phyloP scores from a whole-genome alignment of 768 basidiomycete genomes.

The Boletellus ananas region DNA sequence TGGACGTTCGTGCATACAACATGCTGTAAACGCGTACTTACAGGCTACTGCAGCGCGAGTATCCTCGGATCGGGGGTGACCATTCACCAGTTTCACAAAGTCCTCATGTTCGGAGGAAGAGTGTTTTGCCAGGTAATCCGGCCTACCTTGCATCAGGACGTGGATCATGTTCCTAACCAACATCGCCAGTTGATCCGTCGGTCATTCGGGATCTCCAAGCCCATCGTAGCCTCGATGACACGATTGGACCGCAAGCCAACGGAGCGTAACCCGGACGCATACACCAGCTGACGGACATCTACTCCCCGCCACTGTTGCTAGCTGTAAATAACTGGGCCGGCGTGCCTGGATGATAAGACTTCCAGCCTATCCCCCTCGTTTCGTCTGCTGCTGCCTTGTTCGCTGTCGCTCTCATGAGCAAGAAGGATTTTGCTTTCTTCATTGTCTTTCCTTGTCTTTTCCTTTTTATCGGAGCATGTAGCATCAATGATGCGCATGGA shows the following conservation, averaged over 20 bases:
- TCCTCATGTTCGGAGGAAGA: conserved; percentile 90
- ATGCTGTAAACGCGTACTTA: conserved; percentile 18
- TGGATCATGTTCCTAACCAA: conserved; percentile 13
- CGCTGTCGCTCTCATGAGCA: conserved; percentile 12
- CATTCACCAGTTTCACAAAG: conserved; percentile 55
- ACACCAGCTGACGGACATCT: conserved; percentile 17
- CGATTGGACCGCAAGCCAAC: conserved; percentile 30
- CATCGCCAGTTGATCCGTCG: conserved; percentile 71
- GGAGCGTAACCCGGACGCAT: conserved; percentile 20
- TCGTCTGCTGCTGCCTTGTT: conserved; percentile 16
- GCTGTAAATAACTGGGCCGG: conserved; percentile 23
- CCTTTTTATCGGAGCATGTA: conserved; percentile 21
- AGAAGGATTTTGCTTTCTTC: conserved; percentile 12
- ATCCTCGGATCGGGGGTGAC: conserved; percentile 63
- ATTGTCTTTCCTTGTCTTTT: conserved; percentile 6
- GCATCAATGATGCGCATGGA: conserved; percentile 25
- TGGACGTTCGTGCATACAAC: conserved; percentile 59
- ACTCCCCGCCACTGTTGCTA: conserved; percentile 14
- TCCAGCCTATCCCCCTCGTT: conserved; percentile 19
- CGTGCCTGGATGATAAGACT: conserved; percentile 21
- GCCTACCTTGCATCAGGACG: conserved; percentile 6
- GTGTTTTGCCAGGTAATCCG: conserved; percentile 78
- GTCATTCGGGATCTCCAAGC: conserved; percentile 86
- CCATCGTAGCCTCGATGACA: conserved; percentile 76
- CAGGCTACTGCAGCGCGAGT: conserved; percentile 47